Percentiles rank a stretch among this genome's conserved stretches.
phyloP scores from a whole-genome alignment of 2,329 filamentous ascomycete species.

The Colletotrichum theobromicola region DNA sequence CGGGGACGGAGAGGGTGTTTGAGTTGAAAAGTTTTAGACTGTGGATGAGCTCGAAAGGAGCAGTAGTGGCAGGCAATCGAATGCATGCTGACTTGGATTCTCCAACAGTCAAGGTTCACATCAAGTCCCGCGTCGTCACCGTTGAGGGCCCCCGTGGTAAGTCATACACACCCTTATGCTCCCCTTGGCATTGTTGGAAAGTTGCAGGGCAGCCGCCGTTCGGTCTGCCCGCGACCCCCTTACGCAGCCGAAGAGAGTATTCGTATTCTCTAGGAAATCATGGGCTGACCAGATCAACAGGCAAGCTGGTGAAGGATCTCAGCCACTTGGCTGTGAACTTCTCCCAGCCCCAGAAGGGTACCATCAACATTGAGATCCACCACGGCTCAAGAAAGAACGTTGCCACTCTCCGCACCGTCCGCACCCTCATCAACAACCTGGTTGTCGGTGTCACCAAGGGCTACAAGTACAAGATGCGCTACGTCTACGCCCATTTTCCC shows the following conservation, averaged over 20 bases:
- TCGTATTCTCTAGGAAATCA: slow-evolving; percentile 12
- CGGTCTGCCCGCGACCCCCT: not conserved
- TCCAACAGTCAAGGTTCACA: slow-evolving; percentile 88
- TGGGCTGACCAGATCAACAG: slow-evolving; percentile 44
- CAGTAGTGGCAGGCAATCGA: slow-evolving; percentile 26
- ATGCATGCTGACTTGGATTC: slow-evolving; percentile 38
- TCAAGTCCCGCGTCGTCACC: slow-evolving; percentile 95
- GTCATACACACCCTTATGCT: slow-evolving; percentile 29
- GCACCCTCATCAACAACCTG: slow-evolving; percentile 98
- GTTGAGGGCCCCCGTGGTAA: slow-evolving; percentile 95
- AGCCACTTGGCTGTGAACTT: slow-evolving; percentile 97
- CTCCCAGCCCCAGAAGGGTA: slow-evolving; percentile 81
- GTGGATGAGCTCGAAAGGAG: slow-evolving; percentile 27
- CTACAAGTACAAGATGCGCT: slow-evolving; percentile 99
- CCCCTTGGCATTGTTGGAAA: not conserved
- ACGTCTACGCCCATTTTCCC: slow-evolving; percentile 99
- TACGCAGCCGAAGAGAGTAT: slow-evolving; percentile 3
- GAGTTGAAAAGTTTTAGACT: slow-evolving; percentile 25
- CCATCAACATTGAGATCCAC: slow-evolving; percentile 98
- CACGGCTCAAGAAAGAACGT: slow-evolving; percentile 98
- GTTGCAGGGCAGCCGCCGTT: not conserved
- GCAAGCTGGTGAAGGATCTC: slow-evolving; percentile 97
- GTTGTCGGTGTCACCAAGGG: slow-evolving; percentile 98
- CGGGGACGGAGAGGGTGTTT: slow-evolving; percentile 7
- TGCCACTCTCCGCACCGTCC: slow-evolving; percentile 96